Evolutionary conservation across 257 asterid genomes (phyloP).

Genomic region (Ligustrum vulgare): DNA sequence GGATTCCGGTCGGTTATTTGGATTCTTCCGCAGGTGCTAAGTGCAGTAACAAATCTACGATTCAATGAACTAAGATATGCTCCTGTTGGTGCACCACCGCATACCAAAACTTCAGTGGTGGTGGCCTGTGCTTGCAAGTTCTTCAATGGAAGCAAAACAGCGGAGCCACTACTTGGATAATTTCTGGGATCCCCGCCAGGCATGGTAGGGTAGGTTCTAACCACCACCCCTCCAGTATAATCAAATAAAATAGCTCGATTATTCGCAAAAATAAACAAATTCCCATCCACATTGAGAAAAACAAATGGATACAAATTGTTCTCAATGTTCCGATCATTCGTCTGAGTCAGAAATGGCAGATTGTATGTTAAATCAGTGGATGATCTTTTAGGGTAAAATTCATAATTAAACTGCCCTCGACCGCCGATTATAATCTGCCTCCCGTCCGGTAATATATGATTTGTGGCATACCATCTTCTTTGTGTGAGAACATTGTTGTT

Average conservation of each 20-base stretch:
- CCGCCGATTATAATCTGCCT: conserved; percentile 47
- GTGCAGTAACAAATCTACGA: conserved; percentile 38
- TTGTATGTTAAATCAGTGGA: conserved; percentile 2
- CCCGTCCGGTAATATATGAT: conserved; percentile 46
- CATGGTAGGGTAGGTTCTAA: conserved; percentile 32
- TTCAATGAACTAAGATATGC: conserved; percentile 32
- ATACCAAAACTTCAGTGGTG: conserved; percentile 39
- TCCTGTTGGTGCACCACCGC: conserved; percentile 63
- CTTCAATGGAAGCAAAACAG: conserved; percentile 55
- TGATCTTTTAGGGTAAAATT: conserved; percentile 41
- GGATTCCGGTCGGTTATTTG: conserved; percentile 39
- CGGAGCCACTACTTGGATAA: conserved; percentile 66
- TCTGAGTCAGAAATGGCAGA: conserved; percentile 36
- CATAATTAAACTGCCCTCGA: conserved; percentile 40
- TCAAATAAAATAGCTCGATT: conserved; percentile 46
- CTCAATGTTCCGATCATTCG: conserved; percentile 35
- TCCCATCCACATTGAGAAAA: conserved; percentile 48
- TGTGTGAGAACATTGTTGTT: conserved; percentile 4
- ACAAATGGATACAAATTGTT: conserved; percentile 55
- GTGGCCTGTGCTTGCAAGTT: background rate
- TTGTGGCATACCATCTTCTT: conserved; percentile 54
- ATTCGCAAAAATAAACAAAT: conserved; percentile 55
- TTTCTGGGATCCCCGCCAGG: conserved; percentile 61
- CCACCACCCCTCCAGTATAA: conserved; percentile 19
- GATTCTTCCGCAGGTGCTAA: conserved; percentile 51